Base-by-base conservation (phyloP, 1,284 basidiomycete genomes). In the Malassezia obtusa region DNA sequence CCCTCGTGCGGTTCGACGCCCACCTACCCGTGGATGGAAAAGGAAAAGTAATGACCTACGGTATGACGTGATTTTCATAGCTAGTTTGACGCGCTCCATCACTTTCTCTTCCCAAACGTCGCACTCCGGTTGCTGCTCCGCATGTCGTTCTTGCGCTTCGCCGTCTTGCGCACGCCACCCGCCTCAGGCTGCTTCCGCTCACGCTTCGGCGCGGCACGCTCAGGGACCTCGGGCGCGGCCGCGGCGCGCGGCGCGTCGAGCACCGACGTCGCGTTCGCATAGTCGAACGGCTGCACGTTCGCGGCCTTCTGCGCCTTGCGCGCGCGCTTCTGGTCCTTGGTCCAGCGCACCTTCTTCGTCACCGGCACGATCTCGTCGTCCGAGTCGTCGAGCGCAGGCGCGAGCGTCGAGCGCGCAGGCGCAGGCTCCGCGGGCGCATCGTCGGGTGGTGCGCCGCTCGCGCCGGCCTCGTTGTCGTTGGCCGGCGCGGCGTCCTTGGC, bases 211-310 rank as follows among this genome's bases (percentile, higher is more conserved):
- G 10, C 30, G 30, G 30, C 8, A 14, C 30, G 30, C 30, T 31
- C 30, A 25, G 11, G 43, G 41, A 54, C 36, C 11, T 35, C 22
- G 41, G 38, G 36, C 2, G 19, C 21, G n/a, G 10, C 26, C 1
- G 39, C 11, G 15, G 33, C 26, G 12, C 45, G 40, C 19, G 33
- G 30, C 21, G 52, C 25, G 1, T 50, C 30, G 6, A 56, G 49
- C 22, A 56, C 41, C 5, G 48, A 50, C 9, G 41, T 7, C 14
- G 53, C 37, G 4, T 2, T 21, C 10, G 4, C 31, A 24, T 46
- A 56, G 36, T 56, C 53, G 37, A 56, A 56, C 26, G 44, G 44
- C 24, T 22, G 31, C n/a, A 52, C 25, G n/a, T 28, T 11, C 9
- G 49, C 32, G 12, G 26, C 19, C 12, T 10, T 4, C 24, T 33